Percentiles rank a stretch among this genome's conserved stretches.
These are phyloP conservation scores for Aspergillus udagawae DNA, from an alignment of 2,329 filamentous ascomycete species.

Conservation along the genomic window DNA sequence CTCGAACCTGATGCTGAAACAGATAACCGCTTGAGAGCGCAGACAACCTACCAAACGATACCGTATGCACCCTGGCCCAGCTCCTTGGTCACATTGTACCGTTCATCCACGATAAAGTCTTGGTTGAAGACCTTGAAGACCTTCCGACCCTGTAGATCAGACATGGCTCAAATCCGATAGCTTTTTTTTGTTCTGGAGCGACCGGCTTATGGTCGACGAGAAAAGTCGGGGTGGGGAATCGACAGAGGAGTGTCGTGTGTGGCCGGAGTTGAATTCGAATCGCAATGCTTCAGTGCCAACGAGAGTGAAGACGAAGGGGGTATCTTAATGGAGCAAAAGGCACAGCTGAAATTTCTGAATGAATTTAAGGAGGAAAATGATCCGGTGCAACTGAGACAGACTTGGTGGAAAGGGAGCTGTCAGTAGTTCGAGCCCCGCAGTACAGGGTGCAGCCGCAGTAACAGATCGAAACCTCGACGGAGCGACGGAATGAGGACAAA, in stretches of 20 bases:
- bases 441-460: slow-evolving; percentile 7
- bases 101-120: slow-evolving; percentile 96
- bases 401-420: neutral
- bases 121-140: slow-evolving; percentile 99
- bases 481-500: neutral
- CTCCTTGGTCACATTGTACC: slow-evolving; percentile 98
- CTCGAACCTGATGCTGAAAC: neutral
- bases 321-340: neutral
- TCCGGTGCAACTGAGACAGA: neutral
- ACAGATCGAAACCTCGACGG: neutral
- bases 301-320: neutral
- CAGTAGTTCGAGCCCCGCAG: slow-evolving; percentile 10
- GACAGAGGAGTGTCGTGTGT: neutral
- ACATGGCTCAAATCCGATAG: slow-evolving; percentile 41
- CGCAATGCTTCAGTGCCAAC: neutral
- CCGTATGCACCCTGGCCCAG: slow-evolving; percentile 96
- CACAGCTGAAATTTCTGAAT: neutral
- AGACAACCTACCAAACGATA: slow-evolving; percentile 78
- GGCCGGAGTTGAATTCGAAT: neutral
- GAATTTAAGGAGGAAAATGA: neutral
- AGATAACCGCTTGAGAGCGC: neutral
- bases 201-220: slow-evolving; percentile 6
- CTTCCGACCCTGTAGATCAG: slow-evolving; percentile 69
- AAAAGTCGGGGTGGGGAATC: slow-evolving; percentile 1
- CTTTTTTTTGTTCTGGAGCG: neutral